These are phyloP conservation scores for Cicer cuneatum DNA, from an alignment of 306 rosid genomes.

Conservation along the genomic window DNA sequence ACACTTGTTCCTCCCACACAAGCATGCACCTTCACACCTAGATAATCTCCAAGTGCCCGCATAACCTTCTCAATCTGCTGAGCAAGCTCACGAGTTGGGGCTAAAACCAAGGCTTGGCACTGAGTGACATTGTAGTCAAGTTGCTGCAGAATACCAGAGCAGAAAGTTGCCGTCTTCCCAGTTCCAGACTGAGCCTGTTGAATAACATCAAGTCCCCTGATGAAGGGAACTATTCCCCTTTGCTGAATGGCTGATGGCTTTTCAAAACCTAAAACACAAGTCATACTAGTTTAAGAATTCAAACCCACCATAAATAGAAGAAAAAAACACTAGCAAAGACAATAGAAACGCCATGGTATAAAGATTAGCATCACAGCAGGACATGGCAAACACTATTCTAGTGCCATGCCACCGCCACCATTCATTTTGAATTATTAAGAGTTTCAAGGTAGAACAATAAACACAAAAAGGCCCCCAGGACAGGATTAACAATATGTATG, in stretches of 20 bases:
- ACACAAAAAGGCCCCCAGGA: background rate
- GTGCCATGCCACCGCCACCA: background rate
- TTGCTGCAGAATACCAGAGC: slow-evolving; percentile 79
- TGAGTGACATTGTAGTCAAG: slow-evolving; percentile 66
- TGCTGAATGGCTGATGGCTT: slow-evolving; percentile 88
- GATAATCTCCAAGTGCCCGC: slow-evolving; percentile 86
- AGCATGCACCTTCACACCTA: slow-evolving; percentile 82
- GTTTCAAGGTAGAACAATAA: background rate
- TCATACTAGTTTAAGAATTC: slow-evolving; percentile 4
- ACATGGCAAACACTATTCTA: background rate
- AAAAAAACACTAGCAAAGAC: background rate
- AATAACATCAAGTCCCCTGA: slow-evolving; percentile 81
- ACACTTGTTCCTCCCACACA: slow-evolving; percentile 86
- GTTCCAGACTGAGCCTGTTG: slow-evolving; percentile 91
- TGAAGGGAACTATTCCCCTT: slow-evolving; percentile 81
- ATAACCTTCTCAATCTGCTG: slow-evolving; percentile 90
- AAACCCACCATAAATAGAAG: background rate
- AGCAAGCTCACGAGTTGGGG: slow-evolving; percentile 83
- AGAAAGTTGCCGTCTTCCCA: slow-evolving; percentile 83
- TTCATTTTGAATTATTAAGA: background rate
- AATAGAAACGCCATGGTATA: background rate
- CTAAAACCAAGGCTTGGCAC: slow-evolving; percentile 79
- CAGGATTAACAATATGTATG: background rate
- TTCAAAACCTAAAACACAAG: slow-evolving; percentile 64
- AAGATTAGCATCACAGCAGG: background rate